Evolutionary conservation across 495 filamentous ascomycete species (phyloP).

Genomic region (Polyplosphaeria fusca): DNA sequence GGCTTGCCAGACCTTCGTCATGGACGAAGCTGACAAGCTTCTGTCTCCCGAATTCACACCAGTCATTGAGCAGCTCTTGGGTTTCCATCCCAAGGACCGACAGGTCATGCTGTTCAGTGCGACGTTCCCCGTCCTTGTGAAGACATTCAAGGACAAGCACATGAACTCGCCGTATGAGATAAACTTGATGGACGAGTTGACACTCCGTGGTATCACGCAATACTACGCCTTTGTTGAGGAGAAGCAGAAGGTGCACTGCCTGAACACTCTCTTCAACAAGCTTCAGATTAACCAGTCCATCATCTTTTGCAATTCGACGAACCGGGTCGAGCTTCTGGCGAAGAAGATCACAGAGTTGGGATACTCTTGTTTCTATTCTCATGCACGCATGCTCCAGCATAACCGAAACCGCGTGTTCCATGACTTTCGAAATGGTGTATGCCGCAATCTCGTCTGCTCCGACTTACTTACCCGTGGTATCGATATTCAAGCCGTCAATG

Average conservation of each 20-base stretch:
- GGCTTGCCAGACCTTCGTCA: conserved; percentile 94
- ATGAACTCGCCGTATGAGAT: conserved; percentile 96
- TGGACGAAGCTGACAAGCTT: conserved; percentile 98
- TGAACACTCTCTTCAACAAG: conserved; percentile 98
- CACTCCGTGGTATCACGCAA: conserved; percentile 94
- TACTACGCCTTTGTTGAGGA: conserved; percentile 99
- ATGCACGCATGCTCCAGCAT: conserved; percentile 97
- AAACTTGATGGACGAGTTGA: conserved; percentile 99
- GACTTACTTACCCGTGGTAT: conserved; percentile 98
- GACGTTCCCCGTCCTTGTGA: conserved; percentile 93
- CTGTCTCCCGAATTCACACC: conserved; percentile 95
- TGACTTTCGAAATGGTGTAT: conserved; percentile 96
- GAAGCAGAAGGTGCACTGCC: conserved; percentile 97
- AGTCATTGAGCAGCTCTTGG: conserved; percentile 89
- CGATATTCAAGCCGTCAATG: conserved; percentile 98
- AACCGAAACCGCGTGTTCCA: conserved; percentile 98
- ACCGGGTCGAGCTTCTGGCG: conserved; percentile 91
- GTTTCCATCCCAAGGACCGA: conserved; percentile 90
- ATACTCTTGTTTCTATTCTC: conserved; percentile 99
- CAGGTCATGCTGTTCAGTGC: conserved; percentile 99
- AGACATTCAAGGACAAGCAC: conserved; percentile 97
- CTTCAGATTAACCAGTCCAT: conserved; percentile 99
- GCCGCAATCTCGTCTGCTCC: conserved; percentile 96
- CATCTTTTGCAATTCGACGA: conserved; percentile 99
- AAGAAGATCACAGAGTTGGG: conserved; percentile 99